Base-by-base conservation (phyloP, 768 basidiomycete genomes). In the Mycena latifolia region DNA sequence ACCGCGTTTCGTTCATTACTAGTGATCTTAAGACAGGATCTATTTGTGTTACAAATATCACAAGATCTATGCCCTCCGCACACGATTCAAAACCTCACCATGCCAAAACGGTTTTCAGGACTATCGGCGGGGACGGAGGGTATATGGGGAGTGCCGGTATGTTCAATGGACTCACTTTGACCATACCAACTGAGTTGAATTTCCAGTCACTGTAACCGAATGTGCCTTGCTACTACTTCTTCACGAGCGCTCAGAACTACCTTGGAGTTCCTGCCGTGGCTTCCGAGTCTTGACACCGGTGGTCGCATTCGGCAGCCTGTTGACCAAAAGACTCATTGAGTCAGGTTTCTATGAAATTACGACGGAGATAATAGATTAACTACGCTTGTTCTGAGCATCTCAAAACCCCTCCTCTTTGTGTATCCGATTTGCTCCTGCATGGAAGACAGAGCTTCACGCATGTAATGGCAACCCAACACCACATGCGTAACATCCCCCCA, bases 111-210 rank as follows among this genome's bases (percentile, higher is more conserved):
- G 55, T 56, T 46, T 56, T 56, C 43, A 56, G 41, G 55, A 46
- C 55, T 6, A 56, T 31, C 7, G 55, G 55, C 35, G 55, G 55
- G 9, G 55, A 56, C 43, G 55, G 55, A 10, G 55, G 55, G 18
- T 56, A 56, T 8, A 27, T 56, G 43, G 55, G 55, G 14, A 56
- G 55, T 46, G 55, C 55, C 20, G 41, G 55, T 56, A 56, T 56
- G 55, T 33, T 22, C 14, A 41, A 41, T 41, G 39, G 14, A 41
- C 39, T 33, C 14, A 17, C 20, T 41, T 41, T 41, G 39, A n/a
- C 39, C 39, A 41, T n/a, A 41, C 20, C 20, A 41, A n/a, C 39
- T 41, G 39, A 41, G 15, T 41, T 15, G 20, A 41, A 41, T 28
- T 15, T 55, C 11, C 18, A 56, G 55, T 56, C 20, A 56, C 55